These are phyloP conservation scores for Leonotis leonurus DNA, from an alignment of 257 asterid genomes.

Conservation along the genomic window DNA sequence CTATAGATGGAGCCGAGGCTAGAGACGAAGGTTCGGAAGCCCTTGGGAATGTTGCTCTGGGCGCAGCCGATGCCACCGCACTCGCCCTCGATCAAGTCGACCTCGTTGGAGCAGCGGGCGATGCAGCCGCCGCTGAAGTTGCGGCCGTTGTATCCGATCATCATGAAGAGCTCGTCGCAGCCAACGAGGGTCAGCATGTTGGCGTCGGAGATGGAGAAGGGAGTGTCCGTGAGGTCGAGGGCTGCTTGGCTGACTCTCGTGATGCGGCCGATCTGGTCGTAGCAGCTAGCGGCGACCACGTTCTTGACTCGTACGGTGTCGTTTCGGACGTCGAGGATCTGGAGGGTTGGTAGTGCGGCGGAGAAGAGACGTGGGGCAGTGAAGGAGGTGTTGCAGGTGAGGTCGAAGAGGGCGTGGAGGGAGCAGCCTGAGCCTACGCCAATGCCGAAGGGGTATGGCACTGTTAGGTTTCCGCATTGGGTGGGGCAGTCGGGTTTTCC, in stretches of 20 bases:
- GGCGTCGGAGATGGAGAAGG: conserved; percentile 27
- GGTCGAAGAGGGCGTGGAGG: conserved; percentile 16
- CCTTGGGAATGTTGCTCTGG: conserved; percentile 43
- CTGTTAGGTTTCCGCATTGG: conserved; percentile 39
- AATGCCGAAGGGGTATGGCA: conserved; percentile 47
- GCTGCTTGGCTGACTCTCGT: neutral
- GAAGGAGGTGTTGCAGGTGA: conserved; percentile 34
- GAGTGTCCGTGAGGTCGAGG: neutral
- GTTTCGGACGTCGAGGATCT: conserved; percentile 19
- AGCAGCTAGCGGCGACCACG: conserved; percentile 19
- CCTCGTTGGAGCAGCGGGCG: conserved; percentile 22
- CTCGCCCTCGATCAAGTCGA: conserved; percentile 36
- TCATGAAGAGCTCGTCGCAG: conserved; percentile 33
- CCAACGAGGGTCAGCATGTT: conserved; percentile 41
- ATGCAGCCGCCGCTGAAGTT: conserved; percentile 33
- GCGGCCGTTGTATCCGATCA: conserved; percentile 16
- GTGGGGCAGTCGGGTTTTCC: conserved; percentile 33
- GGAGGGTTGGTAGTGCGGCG: neutral
- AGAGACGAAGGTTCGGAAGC: conserved; percentile 22
- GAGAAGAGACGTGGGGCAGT: conserved; percentile 21
- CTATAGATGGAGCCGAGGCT: neutral
- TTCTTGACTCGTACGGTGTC: conserved; percentile 11
- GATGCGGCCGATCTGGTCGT: neutral
- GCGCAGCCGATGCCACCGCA: conserved; percentile 64
- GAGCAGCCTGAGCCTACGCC: conserved; percentile 33